Evolutionary conservation across 1,284 basidiomycete genomes (phyloP).

Genomic region (Malassezia slooffiae): DNA sequence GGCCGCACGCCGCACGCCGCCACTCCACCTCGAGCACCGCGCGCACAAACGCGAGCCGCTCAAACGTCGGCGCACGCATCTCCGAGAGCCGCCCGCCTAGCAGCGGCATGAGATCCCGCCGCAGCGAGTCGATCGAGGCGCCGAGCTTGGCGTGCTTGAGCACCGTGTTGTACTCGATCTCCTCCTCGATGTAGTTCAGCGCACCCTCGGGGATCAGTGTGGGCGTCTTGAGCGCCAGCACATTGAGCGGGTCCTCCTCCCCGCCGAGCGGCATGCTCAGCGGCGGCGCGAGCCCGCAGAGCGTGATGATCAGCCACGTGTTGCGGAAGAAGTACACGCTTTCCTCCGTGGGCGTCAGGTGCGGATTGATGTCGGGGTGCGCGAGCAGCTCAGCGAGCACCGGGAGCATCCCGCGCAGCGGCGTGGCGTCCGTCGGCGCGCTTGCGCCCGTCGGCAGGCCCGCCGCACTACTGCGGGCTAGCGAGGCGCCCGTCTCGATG

Average conservation of each 20-base stretch:
- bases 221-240: slow-evolving; percentile 80
- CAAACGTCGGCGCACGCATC: slow-evolving; percentile 63
- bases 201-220: slow-evolving; percentile 69
- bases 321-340: slow-evolving; percentile 77
- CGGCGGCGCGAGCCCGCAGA: slow-evolving; percentile 52
- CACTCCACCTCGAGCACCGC: slow-evolving; percentile 81
- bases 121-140: slow-evolving; percentile 23
- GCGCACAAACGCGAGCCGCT: slow-evolving; percentile 75
- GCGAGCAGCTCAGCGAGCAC: slow-evolving; percentile 80
- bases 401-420: slow-evolving; percentile 55
- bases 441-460: slow-evolving; percentile 19
- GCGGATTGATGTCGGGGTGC: slow-evolving; percentile 62
- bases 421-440: slow-evolving; percentile 10
- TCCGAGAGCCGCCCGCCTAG: slow-evolving; percentile 64
- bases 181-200: slow-evolving; percentile 73
- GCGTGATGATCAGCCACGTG: slow-evolving; percentile 82
- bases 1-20: slow-evolving; percentile 67
- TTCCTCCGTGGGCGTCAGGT: slow-evolving; percentile 55
- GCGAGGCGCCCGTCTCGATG: slow-evolving; percentile 77
- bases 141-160: slow-evolving; percentile 52
- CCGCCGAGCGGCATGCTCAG: slow-evolving; percentile 45
- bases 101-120: slow-evolving; percentile 46
- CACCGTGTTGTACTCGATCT: slow-evolving; percentile 85
- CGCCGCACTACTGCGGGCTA: slow-evolving; percentile 25
- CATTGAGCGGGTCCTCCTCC: slow-evolving; percentile 56